Conservation (phyloP, 192 early-diverging fungal genomes). For the Coemansia sp. region DNA sequence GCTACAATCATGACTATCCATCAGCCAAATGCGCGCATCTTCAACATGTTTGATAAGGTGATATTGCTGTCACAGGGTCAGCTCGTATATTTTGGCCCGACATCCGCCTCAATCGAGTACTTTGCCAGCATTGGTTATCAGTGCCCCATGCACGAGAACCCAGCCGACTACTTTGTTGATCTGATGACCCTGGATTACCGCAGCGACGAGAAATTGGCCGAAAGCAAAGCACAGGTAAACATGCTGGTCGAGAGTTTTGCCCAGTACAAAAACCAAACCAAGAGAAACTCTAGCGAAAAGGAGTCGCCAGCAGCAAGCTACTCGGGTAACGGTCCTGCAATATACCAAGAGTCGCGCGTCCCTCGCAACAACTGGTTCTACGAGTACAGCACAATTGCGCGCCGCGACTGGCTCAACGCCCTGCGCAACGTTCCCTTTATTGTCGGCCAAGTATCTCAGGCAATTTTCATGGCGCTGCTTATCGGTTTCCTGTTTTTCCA, state of each 20-base stretch:
- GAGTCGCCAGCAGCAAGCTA: neutral
- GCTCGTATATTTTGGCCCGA: conserved; percentile 60
- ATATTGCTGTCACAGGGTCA: conserved; percentile 68
- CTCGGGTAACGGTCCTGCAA: conserved; percentile 6
- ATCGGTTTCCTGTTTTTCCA: conserved; percentile 61
- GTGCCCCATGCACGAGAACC: conserved; percentile 69
- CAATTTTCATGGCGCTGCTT: conserved; percentile 49
- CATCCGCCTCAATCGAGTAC: conserved; percentile 40
- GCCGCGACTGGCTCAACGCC: conserved; percentile 52
- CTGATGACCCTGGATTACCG: conserved; percentile 57
- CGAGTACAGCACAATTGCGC: conserved; percentile 52
- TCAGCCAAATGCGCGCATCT: conserved; percentile 84
- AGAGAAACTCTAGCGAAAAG: conserved; percentile 1
- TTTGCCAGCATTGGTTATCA: conserved; percentile 56
- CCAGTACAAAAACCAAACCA: conserved; percentile 2
- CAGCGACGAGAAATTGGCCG: conserved; percentile 35
- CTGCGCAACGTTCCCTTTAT: conserved; percentile 41
- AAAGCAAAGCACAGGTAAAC: conserved; percentile 43
- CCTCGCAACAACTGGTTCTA: conserved; percentile 54
- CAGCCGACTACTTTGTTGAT: conserved; percentile 71
- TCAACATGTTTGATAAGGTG: conserved; percentile 78
- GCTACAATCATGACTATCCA: conserved; percentile 88
- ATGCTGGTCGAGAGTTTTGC: conserved; percentile 35
- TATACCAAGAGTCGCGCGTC: conserved; percentile 11
- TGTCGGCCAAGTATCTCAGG: conserved; percentile 32